Percentiles rank a stretch among this genome's conserved stretches.
Evolutionary conservation across 2,329 filamentous ascomycete genomes (phyloP).

Genomic region (Stachybotrys chlorohalonatus): DNA sequence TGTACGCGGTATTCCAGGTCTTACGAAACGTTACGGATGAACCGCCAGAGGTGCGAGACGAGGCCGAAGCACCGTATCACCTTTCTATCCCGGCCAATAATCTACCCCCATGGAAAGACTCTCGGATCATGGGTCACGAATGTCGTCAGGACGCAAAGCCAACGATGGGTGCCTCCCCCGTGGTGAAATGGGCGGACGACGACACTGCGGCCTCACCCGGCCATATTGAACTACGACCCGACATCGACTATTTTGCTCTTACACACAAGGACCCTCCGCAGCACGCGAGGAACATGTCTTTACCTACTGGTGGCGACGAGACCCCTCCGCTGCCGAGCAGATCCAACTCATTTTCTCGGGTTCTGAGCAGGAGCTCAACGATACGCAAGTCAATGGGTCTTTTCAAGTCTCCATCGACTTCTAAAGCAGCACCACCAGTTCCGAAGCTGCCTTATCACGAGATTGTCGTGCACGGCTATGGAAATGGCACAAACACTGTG

Average conservation of each 20-base stretch:
- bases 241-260: slow-evolving; percentile 45
- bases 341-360: slow-evolving; percentile 19
- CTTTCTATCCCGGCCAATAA: slow-evolving; percentile 32
- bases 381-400: slow-evolving; percentile 23
- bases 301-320: neutral
- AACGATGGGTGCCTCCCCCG: neutral
- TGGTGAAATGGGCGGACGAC: neutral
- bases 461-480: slow-evolving; percentile 44
- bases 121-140: neutral
- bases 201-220: neutral
- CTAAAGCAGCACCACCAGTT: slow-evolving; percentile 8
- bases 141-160: slow-evolving; percentile 12
- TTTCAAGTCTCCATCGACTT: slow-evolving; percentile 14
- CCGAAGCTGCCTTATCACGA: slow-evolving; percentile 31
- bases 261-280: slow-evolving; percentile 19
- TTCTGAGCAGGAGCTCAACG: slow-evolving; percentile 21
- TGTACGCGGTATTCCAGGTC: slow-evolving; percentile 68
- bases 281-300: neutral
- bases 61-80: slow-evolving; percentile 47
- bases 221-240: slow-evolving; percentile 39
- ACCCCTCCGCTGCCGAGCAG: slow-evolving; percentile 9
- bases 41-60: slow-evolving; percentile 52
- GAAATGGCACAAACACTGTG: slow-evolving; percentile 39
- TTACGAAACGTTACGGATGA: slow-evolving; percentile 53
- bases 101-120: slow-evolving; percentile 34